These are phyloP conservation scores for Salvia splendens DNA, from an alignment of 257 asterid genomes.

Conservation along the genomic window DNA sequence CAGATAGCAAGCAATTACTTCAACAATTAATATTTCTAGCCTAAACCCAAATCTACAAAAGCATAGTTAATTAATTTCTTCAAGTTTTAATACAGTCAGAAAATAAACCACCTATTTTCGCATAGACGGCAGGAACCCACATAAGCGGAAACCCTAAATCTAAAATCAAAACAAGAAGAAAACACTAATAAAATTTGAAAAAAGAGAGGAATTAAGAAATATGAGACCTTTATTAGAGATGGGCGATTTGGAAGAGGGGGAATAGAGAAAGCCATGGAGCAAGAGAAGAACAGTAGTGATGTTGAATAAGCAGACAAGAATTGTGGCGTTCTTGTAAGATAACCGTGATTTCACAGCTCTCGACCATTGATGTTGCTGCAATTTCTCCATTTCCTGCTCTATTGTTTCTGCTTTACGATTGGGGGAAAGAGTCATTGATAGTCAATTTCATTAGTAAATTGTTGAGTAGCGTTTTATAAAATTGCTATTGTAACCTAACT, in stretches of 20 bases:
- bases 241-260: conserved; percentile 49
- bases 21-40: background rate
- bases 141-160: background rate
- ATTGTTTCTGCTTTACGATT: background rate
- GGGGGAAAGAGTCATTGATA: conserved; percentile 2
- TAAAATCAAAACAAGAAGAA: background rate
- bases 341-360: conserved; percentile 53
- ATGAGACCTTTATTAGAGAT: conserved; percentile 51
- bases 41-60: conserved; percentile 9
- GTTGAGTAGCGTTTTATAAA: conserved; percentile 8
- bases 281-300: conserved; percentile 58
- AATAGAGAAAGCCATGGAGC: conserved; percentile 58
- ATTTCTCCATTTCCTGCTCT: conserved; percentile 55
- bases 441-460: background rate
- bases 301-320: conserved; percentile 67
- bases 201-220: background rate
- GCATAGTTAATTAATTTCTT: conserved; percentile 4
- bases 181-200: background rate
- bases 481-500: background rate
- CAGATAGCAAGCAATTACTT: background rate
- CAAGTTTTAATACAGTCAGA: background rate
- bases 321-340: conserved; percentile 82
- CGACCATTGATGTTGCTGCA: conserved; percentile 68
- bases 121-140: conserved; percentile 8
- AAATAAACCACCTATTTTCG: conserved; percentile 14